These are phyloP conservation scores for Candida gigantensis DNA, from an alignment of 1,139 yeast species.

Conservation along the genomic window DNA sequence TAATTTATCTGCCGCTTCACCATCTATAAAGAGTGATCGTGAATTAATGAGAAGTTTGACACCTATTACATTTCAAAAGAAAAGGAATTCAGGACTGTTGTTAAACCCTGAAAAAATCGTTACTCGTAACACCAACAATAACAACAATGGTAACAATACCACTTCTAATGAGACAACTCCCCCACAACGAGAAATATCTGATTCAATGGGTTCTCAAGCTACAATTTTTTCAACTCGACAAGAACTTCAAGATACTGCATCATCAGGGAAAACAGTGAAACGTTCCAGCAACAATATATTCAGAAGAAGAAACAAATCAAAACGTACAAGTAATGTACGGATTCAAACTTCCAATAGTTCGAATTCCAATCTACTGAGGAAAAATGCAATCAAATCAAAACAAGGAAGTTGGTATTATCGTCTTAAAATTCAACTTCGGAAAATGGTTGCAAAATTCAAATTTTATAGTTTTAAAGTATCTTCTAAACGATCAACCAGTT, in stretches of 20 bases:
- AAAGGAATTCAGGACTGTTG: conserved; percentile 1
- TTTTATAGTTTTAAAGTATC: conserved; percentile 31
- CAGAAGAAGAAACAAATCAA: conserved; percentile 12
- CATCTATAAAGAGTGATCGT: conserved; percentile 25
- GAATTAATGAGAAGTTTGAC: conserved; percentile 7
- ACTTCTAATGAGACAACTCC: neutral
- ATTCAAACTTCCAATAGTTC: conserved; percentile 13
- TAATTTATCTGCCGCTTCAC: conserved; percentile 27
- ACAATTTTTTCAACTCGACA: conserved; percentile 47
- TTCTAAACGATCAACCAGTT: conserved; percentile 25
- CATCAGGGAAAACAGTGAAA: conserved; percentile 3
- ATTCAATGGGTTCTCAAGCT: conserved; percentile 47
- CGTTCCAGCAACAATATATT: neutral
- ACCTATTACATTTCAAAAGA: conserved; percentile 1
- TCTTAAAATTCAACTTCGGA: conserved; percentile 28
- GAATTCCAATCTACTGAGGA: conserved; percentile 25
- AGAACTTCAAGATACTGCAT: conserved; percentile 9
- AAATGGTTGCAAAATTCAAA: conserved; percentile 25
- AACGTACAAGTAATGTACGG: conserved; percentile 14
- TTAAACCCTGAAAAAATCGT: conserved; percentile 3
- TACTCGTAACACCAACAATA: too few relatives aligned
- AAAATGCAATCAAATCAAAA: conserved; percentile 38
- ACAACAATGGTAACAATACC: neutral
- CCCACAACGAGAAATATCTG: conserved; percentile 28
- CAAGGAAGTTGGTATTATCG: conserved; percentile 35